A percentile compares a stretch with the other conserved stretches of the same genome.
phyloP scores from a whole-genome alignment of 305 asterid genomes.

The Plantago lanceolata region DNA sequence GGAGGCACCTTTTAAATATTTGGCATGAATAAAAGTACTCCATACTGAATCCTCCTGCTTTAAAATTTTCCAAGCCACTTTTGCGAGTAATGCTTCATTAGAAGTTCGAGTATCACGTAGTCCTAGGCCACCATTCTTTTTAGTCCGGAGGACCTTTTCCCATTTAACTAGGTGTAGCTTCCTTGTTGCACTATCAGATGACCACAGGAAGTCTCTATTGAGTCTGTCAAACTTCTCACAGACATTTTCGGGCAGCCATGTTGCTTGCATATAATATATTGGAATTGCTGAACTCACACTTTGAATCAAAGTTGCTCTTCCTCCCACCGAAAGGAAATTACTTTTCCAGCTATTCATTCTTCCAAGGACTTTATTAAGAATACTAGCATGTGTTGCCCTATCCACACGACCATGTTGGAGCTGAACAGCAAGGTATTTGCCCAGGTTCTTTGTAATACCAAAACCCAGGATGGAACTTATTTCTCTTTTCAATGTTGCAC shows the following conservation, averaged over 20 bases:
- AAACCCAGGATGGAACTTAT: too few relatives aligned
- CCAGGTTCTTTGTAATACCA: too few relatives aligned
- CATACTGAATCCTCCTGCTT: background rate
- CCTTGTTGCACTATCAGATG: background rate
- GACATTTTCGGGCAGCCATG: background rate
- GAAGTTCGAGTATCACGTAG: too few relatives aligned
- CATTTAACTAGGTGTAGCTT: background rate
- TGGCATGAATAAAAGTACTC: background rate
- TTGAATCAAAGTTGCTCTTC: background rate
- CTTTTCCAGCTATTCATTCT: background rate
- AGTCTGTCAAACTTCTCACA: background rate
- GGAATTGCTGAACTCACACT: background rate
- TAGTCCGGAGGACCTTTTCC: background rate
- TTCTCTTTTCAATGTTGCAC: too few relatives aligned
- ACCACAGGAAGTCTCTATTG: background rate
- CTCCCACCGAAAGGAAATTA: background rate
- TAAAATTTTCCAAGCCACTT: background rate
- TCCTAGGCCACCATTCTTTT: background rate
- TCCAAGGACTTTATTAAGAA: too few relatives aligned
- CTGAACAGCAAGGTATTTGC: too few relatives aligned
- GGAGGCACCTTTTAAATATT: too few relatives aligned
- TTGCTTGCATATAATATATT: background rate
- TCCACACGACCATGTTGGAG: too few relatives aligned
- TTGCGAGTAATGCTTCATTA: background rate
- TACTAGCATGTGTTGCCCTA: too few relatives aligned